Conservation (phyloP, 441 rosid genomes). For the Lepidium campestre region DNA sequence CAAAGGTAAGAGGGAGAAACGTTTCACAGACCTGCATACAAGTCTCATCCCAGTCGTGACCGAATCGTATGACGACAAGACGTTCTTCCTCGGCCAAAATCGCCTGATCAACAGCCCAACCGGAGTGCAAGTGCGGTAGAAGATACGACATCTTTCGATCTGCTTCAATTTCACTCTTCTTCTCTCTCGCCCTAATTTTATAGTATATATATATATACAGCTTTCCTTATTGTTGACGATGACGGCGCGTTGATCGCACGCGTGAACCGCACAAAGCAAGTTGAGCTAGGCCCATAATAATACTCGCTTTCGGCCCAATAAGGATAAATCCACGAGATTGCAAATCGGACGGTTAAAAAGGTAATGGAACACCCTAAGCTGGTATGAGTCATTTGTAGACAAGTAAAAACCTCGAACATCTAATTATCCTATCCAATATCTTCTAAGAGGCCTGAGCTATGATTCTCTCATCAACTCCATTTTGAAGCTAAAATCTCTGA, state of each 20-base stretch:
- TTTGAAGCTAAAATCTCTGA: conserved; percentile 7
- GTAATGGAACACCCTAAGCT: not conserved
- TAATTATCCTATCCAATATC: conserved; percentile 35
- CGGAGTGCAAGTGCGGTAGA: conserved; percentile 83
- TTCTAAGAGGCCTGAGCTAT: not conserved
- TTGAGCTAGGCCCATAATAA: not conserved
- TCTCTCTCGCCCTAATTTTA: not conserved
- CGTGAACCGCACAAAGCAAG: not conserved
- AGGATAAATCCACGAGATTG: not conserved
- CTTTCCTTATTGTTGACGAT: not conserved
- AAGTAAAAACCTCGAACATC: not conserved
- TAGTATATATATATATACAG: too few relatives aligned
- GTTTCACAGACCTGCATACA: conserved; percentile 66
- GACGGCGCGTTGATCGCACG: not conserved
- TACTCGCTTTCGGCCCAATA: not conserved
- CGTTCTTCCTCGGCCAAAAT: conserved; percentile 85
- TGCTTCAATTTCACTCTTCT: not conserved
- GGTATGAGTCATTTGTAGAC: not conserved
- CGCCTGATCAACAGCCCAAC: conserved; percentile 90
- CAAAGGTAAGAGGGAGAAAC: not conserved
- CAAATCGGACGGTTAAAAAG: not conserved
- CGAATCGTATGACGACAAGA: conserved; percentile 76
- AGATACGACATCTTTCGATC: conserved; percentile 58
- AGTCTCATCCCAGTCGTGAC: conserved; percentile 94
- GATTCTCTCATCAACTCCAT: conserved; percentile 9